phyloP scores from a whole-genome alignment of 495 filamentous ascomycete genomes.

The Neurospora tetrasperma region DNA sequence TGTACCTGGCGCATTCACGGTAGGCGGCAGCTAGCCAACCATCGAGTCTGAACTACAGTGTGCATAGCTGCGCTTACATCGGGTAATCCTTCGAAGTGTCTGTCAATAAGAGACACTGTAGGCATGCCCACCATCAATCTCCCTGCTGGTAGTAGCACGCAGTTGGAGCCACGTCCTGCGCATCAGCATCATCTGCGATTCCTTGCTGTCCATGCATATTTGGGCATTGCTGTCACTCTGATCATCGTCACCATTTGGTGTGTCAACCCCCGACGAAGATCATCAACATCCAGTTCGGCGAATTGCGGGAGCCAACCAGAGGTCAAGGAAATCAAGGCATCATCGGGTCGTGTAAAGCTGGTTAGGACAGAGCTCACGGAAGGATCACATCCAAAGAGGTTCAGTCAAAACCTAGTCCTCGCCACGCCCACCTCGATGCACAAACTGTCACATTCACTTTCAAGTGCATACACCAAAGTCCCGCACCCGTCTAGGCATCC shows the following conservation, averaged over 20 bases:
- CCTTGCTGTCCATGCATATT: slow-evolving; percentile 21
- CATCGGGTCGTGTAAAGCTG: neutral
- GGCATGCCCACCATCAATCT: slow-evolving; percentile 34
- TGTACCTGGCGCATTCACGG: neutral
- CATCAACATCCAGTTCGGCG: neutral
- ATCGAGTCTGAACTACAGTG: slow-evolving; percentile 15
- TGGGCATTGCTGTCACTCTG: slow-evolving; percentile 19
- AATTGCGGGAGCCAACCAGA: neutral
- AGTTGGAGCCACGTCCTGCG: slow-evolving; percentile 14
- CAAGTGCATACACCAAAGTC: neutral
- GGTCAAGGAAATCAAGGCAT: neutral
- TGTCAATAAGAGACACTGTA: slow-evolving; percentile 17
- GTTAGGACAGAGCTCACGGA: neutral
- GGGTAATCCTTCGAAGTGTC: slow-evolving; percentile 17
- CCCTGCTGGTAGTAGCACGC: slow-evolving; percentile 24
- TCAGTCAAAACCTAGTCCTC: neutral
- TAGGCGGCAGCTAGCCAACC: slow-evolving; percentile 13
- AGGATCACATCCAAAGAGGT: neutral
- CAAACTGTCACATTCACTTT: neutral
- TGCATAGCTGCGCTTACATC: slow-evolving; percentile 10
- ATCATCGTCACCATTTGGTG: slow-evolving; percentile 12
- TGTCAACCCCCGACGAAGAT: neutral
- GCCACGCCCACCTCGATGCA: neutral
- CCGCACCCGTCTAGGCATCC: neutral
- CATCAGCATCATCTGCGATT: neutral